phyloP scores from a whole-genome alignment of 495 filamentous ascomycete genomes.

The Letharia columbiana region DNA sequence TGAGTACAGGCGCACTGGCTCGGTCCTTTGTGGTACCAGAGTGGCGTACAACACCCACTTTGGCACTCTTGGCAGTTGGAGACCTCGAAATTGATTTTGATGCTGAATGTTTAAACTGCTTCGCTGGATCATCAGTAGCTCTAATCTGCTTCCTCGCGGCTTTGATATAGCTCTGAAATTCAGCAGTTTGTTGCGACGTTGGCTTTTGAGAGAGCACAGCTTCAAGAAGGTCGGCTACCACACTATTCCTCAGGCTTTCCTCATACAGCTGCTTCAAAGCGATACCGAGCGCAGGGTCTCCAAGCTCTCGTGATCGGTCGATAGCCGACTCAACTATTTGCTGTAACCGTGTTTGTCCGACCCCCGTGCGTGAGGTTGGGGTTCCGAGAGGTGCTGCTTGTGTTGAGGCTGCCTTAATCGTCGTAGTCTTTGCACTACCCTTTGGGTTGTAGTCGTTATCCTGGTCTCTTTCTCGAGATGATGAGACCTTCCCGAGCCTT shows the following conservation, averaged over 20 bases:
- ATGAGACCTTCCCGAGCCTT: slow-evolving; percentile 18
- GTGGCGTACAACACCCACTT: slow-evolving; percentile 32
- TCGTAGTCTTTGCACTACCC: slow-evolving; percentile 9
- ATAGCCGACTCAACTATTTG: slow-evolving; percentile 35
- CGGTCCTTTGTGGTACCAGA: slow-evolving; percentile 21
- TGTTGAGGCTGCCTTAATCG: slow-evolving; percentile 17
- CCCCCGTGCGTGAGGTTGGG: slow-evolving; percentile 31
- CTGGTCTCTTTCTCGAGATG: slow-evolving; percentile 24
- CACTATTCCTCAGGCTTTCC: slow-evolving; percentile 32
- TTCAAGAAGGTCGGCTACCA: slow-evolving; percentile 34
- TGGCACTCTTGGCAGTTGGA: slow-evolving; percentile 31
- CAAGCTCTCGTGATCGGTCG: slow-evolving; percentile 31
- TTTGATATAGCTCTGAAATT: slow-evolving; percentile 36
- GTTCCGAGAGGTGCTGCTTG: slow-evolving; percentile 27
- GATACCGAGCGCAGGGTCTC: slow-evolving; percentile 32
- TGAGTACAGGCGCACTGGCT: slow-evolving; percentile 15
- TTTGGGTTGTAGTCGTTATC: slow-evolving; percentile 20
- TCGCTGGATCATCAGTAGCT: slow-evolving; percentile 7
- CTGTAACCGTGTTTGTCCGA: slow-evolving; percentile 29
- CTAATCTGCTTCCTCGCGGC: slow-evolving; percentile 30
- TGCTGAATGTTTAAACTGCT: slow-evolving; percentile 1
- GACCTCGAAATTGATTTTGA: slow-evolving; percentile 22
- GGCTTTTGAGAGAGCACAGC: slow-evolving; percentile 35
- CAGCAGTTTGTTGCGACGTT: slow-evolving; percentile 32
- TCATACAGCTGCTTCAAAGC: slow-evolving; percentile 36